Percentiles rank a stretch among this genome's conserved stretches.
Conservation (phyloP, 805 yeast species). For the Zygotorulaspora chibaensis region DNA sequence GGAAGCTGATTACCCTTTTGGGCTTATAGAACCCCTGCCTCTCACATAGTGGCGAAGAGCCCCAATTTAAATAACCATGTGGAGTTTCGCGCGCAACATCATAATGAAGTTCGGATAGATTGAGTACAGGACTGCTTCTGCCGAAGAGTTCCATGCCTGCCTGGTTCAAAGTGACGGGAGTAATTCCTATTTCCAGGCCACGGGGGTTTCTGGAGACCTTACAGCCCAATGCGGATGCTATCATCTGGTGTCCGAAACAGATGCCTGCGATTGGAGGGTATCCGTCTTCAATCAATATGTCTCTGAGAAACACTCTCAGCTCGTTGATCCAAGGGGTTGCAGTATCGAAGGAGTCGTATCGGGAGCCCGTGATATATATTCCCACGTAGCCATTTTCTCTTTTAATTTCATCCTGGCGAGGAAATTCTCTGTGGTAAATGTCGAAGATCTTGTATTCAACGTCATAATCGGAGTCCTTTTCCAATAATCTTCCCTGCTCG, state of each 20-base stretch:
- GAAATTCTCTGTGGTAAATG: constrained; percentile 23
- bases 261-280: constrained; percentile 58
- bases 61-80: constrained; percentile 40
- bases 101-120: constrained; percentile 53
- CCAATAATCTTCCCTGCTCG: constrained; percentile 11
- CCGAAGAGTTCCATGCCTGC: constrained; percentile 24
- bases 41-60: constrained; percentile 51
- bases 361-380: constrained; percentile 46
- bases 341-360: constrained; percentile 41
- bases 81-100: constrained; percentile 51
- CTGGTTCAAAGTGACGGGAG: constrained; percentile 45
- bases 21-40: constrained; percentile 65
- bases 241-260: constrained; percentile 85
- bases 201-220: constrained; percentile 50
- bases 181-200: constrained; percentile 74
- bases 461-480: constrained; percentile 4
- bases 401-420: constrained; percentile 17
- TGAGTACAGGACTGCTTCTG: constrained; percentile 26
- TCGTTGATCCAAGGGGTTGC: constrained; percentile 40
- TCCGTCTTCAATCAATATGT: constrained; percentile 12
- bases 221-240: constrained; percentile 63
- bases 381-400: constrained; percentile 30
- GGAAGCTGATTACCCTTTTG: constrained; percentile 58
- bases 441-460: constrained; percentile 22
- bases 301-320: constrained; percentile 36